phyloP scores from a whole-genome alignment of 1,139 yeast species.

The Petasospora fabianii region DNA sequence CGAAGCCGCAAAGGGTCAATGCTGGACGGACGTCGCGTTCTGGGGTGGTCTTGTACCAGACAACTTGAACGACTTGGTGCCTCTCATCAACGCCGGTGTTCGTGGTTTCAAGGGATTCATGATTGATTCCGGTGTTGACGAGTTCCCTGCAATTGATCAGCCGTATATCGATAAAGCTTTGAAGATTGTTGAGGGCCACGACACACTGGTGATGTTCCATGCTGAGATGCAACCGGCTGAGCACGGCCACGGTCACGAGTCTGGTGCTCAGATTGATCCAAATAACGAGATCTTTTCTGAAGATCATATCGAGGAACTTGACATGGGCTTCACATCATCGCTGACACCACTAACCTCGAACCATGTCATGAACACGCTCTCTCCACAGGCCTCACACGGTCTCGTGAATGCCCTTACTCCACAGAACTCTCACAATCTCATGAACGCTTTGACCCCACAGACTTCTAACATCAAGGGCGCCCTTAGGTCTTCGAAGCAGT shows the following conservation, averaged over 20 bases:
- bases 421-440: slow-evolving; percentile 1
- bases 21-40: slow-evolving; percentile 92
- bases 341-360: slow-evolving; percentile 6
- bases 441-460: not conserved
- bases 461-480: not conserved
- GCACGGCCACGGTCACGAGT: slow-evolving; percentile 33
- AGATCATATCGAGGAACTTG: slow-evolving; percentile 14
- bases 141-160: slow-evolving; percentile 77
- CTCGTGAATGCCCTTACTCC: slow-evolving; percentile 4
- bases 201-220: slow-evolving; percentile 84
- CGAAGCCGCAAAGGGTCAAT: slow-evolving; percentile 72
- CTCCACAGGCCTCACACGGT: not conserved
- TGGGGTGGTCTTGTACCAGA: slow-evolving; percentile 94
- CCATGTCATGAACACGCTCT: not conserved
- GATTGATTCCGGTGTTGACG: slow-evolving; percentile 91
- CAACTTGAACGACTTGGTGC: slow-evolving; percentile 64
- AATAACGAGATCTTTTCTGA: slow-evolving; percentile 15
- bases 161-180: slow-evolving; percentile 64
- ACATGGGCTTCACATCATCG: slow-evolving; percentile 10
- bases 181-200: slow-evolving; percentile 52
- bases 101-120: slow-evolving; percentile 90
- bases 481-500: slow-evolving; percentile 10
- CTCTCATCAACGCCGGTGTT: slow-evolving; percentile 79
- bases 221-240: slow-evolving; percentile 72
- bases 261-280: slow-evolving; percentile 3